Base-by-base conservation (phyloP, 2,329 filamentous ascomycete species). In the Diaporthe capsici region DNA sequence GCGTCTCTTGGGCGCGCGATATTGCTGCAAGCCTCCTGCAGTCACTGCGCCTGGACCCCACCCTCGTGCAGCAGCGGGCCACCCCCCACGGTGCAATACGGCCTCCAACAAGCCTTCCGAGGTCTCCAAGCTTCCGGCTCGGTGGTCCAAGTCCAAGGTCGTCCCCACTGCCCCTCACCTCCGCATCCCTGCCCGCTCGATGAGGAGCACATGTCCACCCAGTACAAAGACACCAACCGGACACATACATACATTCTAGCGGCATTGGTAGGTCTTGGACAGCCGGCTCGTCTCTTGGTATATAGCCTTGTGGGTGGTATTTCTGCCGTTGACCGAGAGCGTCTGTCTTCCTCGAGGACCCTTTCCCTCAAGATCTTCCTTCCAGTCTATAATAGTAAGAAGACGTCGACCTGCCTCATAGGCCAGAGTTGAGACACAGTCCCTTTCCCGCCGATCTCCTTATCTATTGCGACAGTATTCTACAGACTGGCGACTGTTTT, bases 1-100 rank as follows among this genome's bases (percentile, higher is more conserved):
- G 71, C 57, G 44, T 63, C 31, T 31, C 71, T 42, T 72, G 57
- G 57, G 47, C 57, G 57, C 71, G 57, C 71, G 47, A 49, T 72
- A 61, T 72, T 53, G 37, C 71, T 73, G 71, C 71, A 65, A 25
- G 47, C 44, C 71, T 72, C 58, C 71, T 72, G 65, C 65, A 70
- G 34, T 70, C 65, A 70, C 65, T 70, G 71, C 71, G 57, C 47
- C 71, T 17, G n/a, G 37, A 47, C 71, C 71, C 71, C 71, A 73
- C 71, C 65, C 49, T 53, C 34, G 58, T 42, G 71, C 71, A 72
- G 57, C 47, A 70, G n/a, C 20, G 49, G 47, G 17, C 63, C 47
- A 70, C 65, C 9, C 34, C 47, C 63, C 63, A 68, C 47, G 31
- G 63, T 34, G 44, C 28, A 68, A 53, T 68, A 68, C 65, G 65